Conservation (phyloP, 2,329 filamentous ascomycete species). For the Colletotrichum limetticola region DNA sequence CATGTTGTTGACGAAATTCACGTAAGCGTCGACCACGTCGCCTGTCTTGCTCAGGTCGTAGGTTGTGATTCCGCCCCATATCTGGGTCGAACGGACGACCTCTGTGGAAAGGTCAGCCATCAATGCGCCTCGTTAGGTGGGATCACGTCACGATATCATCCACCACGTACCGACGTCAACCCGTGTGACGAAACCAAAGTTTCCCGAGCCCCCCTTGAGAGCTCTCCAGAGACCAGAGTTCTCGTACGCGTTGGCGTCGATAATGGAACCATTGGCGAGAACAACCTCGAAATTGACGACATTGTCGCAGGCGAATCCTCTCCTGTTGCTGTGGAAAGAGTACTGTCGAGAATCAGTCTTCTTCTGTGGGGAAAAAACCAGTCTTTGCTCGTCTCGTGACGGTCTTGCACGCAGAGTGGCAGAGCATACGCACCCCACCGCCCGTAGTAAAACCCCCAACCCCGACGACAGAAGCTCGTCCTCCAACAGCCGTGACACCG, state of each 20-base stretch:
- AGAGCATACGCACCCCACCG: constrained; percentile 29
- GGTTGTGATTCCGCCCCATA: constrained; percentile 43
- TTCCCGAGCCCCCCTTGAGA: constrained; percentile 54
- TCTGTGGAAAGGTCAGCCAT: not conserved
- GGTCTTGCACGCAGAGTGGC: not conserved
- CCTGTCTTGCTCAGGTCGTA: constrained; percentile 40
- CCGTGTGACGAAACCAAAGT: constrained; percentile 52
- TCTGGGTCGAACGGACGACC: constrained; percentile 35
- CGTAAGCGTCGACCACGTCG: constrained; percentile 41
- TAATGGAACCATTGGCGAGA: constrained; percentile 51
- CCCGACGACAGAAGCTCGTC: constrained; percentile 39
- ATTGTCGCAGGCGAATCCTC: constrained; percentile 56
- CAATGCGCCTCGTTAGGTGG: not conserved
- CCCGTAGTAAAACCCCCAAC: constrained; percentile 41
- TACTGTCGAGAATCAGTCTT: constrained; percentile 24
- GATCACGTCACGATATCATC: not conserved
- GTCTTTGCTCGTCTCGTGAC: not conserved
- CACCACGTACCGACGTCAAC: constrained; percentile 32
- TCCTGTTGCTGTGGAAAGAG: constrained; percentile 41
- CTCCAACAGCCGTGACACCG: constrained; percentile 38
- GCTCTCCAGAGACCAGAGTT: constrained; percentile 46
- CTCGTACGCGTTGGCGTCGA: constrained; percentile 33
- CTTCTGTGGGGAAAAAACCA: not conserved
- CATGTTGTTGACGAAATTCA: constrained; percentile 42
- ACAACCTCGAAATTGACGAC: constrained; percentile 56